These are phyloP conservation scores for Trifolium dubium DNA, from an alignment of 306 rosid genomes.

Conservation along the genomic window DNA sequence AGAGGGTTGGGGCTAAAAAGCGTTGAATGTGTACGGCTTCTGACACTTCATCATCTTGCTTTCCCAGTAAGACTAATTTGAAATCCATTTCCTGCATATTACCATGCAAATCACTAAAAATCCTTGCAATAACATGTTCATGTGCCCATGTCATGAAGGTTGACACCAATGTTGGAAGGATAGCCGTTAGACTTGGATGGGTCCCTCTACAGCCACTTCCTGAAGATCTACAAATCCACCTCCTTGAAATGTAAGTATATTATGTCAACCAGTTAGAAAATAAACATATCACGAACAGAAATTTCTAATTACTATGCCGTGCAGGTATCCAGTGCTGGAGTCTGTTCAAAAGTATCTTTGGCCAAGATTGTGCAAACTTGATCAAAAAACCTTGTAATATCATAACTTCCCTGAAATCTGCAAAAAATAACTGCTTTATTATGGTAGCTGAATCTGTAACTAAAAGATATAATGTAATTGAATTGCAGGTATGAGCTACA, in stretches of 20 bases:
- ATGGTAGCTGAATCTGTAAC: conserved; percentile 41
- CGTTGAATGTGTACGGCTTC: conserved; percentile 92
- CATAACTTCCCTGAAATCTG: conserved; percentile 33
- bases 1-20: conserved; percentile 93
- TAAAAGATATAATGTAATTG: conserved; percentile 41
- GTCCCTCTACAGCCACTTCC: conserved; percentile 97
- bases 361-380: conserved; percentile 98
- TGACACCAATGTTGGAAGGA: conserved; percentile 98
- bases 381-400: conserved; percentile 85
- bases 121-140: conserved; percentile 38
- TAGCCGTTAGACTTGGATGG: conserved; percentile 99
- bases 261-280: conserved; percentile 24
- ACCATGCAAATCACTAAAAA: conserved; percentile 26
- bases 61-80: conserved; percentile 78
- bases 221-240: conserved; percentile 86
- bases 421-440: conserved; percentile 17
- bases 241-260: conserved; percentile 76
- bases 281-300: conserved; percentile 16
- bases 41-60: conserved; percentile 93
- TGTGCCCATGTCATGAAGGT: conserved; percentile 58
- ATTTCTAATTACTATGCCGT: conserved; percentile 45
- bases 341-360: conserved; percentile 91
- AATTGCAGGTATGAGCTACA: conserved; percentile 85
- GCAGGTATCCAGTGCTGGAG: conserved; percentile 92
- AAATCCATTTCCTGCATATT: conserved; percentile 24